Evolutionary conservation across 352 stramenopile genomes (phyloP).

Genomic region (Globisporangium cystogenes): DNA sequence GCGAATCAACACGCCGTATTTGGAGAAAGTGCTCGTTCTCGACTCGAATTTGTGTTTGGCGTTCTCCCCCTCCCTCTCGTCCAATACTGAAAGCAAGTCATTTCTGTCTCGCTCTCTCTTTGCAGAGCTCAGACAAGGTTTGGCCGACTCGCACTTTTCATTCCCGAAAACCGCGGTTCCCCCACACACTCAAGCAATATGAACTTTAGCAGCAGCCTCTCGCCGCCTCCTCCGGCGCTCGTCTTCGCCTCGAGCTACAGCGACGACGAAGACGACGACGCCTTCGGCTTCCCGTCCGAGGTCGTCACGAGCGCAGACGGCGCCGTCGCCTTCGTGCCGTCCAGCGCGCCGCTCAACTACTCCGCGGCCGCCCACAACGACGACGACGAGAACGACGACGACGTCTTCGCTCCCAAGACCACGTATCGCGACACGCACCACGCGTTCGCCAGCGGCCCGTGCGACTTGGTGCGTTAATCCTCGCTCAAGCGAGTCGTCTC

Average conservation of each 20-base stretch:
- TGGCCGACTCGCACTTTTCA: neutral
- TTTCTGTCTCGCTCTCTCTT: neutral
- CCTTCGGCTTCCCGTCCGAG: too few relatives aligned
- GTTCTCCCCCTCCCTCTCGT: too few relatives aligned
- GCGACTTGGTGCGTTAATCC: slow-evolving; percentile 14
- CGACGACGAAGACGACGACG: slow-evolving; percentile 24
- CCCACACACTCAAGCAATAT: slow-evolving; percentile 8
- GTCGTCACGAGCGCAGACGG: slow-evolving; percentile 21
- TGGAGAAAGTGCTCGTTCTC: slow-evolving; percentile 27
- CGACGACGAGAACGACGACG: too few relatives aligned
- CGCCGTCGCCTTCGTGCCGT: slow-evolving; percentile 5
- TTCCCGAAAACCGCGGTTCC: neutral
- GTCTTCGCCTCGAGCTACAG: slow-evolving; percentile 30
- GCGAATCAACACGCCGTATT: slow-evolving; percentile 23
- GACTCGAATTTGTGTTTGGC: neutral
- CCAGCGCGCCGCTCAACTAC: neutral
- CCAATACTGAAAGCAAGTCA: neutral
- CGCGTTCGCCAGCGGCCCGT: slow-evolving; percentile 29
- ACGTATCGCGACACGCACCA: slow-evolving; percentile 40
- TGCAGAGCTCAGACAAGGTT: too few relatives aligned
- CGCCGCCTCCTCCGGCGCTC: too few relatives aligned
- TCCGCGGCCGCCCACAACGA: slow-evolving; percentile 2
- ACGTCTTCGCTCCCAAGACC: slow-evolving; percentile 16
- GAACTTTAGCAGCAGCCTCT: slow-evolving; percentile 7
- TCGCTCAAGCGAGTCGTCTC: too few relatives aligned